These are phyloP conservation scores for Rachicladosporium sp. DNA, from an alignment of 2,329 filamentous ascomycete genomes.

Conservation along the genomic window DNA sequence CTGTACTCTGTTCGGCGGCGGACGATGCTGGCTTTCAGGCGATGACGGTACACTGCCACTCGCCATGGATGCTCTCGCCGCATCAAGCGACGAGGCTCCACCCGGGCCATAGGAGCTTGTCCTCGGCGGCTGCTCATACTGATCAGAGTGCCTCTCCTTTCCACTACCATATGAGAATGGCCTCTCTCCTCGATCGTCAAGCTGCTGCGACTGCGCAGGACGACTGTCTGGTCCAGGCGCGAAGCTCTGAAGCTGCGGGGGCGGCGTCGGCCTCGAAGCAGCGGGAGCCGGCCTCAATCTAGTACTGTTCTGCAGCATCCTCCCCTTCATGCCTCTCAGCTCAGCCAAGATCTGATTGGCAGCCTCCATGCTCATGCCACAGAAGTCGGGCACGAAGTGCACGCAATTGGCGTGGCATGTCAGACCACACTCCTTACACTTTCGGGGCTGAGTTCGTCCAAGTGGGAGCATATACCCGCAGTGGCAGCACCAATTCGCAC, in stretches of 20 bases:
- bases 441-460: constrained; percentile 87
- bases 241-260: constrained; percentile 27
- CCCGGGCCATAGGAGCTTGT: constrained; percentile 28
- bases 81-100: constrained; percentile 31
- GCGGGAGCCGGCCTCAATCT: constrained; percentile 45
- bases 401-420: constrained; percentile 86
- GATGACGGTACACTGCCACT: constrained; percentile 27
- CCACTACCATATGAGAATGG: constrained; percentile 32
- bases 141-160: constrained; percentile 29
- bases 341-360: constrained; percentile 88
- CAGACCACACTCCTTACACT: constrained; percentile 86
- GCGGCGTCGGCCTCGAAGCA: constrained; percentile 33
- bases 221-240: constrained; percentile 12
- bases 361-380: constrained; percentile 96
- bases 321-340: constrained; percentile 64
- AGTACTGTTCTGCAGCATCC: constrained; percentile 17
- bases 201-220: too few species aligned
- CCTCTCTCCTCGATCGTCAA: constrained; percentile 10
- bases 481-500: constrained; percentile 98
- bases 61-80: constrained; percentile 35
- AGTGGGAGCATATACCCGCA: constrained; percentile 93
- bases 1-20: constrained; percentile 37
- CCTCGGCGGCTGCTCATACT: constrained; percentile 26
- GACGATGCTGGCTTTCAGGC: constrained; percentile 36
- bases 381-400: constrained; percentile 95